Conservation (phyloP, 75 land plant species). For the Cunninghamia lanceolata region DNA sequence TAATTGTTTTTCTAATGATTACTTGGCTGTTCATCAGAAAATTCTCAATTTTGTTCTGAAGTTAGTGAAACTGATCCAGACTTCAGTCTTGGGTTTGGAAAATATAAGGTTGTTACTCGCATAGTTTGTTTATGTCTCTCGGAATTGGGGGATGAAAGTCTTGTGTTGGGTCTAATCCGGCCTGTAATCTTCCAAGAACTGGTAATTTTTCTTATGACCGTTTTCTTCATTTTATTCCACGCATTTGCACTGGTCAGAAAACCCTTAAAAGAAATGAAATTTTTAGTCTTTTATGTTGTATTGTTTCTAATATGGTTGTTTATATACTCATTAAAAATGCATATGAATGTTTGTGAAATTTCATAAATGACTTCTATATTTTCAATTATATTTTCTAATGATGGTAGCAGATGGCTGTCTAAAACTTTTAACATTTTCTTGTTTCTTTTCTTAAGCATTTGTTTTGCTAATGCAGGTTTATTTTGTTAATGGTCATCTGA, state of each 20-base stretch:
- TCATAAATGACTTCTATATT: neutral
- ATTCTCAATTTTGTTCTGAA: neutral
- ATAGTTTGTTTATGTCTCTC: constrained; percentile 8
- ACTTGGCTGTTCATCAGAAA: neutral
- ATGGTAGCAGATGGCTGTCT: neutral
- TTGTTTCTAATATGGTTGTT: neutral
- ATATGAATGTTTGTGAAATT: neutral
- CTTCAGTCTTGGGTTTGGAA: neutral
- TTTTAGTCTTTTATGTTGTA: neutral
- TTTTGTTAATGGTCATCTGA: neutral
- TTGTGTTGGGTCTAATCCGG: constrained; percentile 1
- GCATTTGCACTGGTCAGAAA: neutral
- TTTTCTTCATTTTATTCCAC: neutral
- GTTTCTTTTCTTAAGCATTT: neutral
- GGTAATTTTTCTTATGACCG: neutral
- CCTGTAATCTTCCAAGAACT: neutral
- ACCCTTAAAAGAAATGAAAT: neutral
- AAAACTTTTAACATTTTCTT: neutral
- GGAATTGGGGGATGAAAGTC: neutral
- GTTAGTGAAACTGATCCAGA: neutral
- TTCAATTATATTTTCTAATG: neutral
- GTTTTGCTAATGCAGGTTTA: neutral
- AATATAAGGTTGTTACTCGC: neutral
- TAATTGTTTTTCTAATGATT: neutral
- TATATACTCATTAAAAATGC: neutral